phyloP scores from a whole-genome alignment of 352 stramenopile genomes.

The Globisporangium perplexum region DNA sequence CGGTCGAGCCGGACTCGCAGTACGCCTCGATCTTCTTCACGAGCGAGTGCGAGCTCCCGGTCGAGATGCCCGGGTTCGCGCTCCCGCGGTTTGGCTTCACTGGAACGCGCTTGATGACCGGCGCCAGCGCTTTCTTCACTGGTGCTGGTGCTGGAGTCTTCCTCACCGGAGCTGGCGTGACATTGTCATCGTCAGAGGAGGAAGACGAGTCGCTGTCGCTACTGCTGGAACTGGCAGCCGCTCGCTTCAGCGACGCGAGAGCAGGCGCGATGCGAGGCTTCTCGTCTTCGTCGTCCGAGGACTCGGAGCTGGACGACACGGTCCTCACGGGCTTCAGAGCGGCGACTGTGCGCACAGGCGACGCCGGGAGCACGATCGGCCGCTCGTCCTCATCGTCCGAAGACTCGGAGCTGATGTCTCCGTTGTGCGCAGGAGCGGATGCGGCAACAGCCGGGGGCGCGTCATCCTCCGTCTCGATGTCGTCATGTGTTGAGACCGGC shows the following conservation, averaged over 20 bases:
- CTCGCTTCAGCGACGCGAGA: slow-evolving; percentile 3
- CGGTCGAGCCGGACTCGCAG: slow-evolving; percentile 29
- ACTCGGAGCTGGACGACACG: slow-evolving; percentile 1
- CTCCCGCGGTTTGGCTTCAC: slow-evolving; percentile 11
- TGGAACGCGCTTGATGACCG: slow-evolving; percentile 1
- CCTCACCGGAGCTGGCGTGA: slow-evolving; percentile 1
- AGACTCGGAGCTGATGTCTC: slow-evolving; percentile 33
- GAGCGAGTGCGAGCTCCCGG: slow-evolving; percentile 65
- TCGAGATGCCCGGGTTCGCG: slow-evolving; percentile 40
- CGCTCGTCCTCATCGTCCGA: slow-evolving; percentile 31
- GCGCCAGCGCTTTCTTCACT: slow-evolving; percentile 5
- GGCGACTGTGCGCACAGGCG: slow-evolving; percentile 5
- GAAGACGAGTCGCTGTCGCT: slow-evolving; percentile 9
- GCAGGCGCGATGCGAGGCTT: not conserved
- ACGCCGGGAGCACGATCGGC: slow-evolving; percentile 8
- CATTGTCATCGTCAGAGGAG: not conserved
- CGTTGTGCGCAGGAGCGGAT: not conserved
- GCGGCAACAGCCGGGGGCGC: not conserved
- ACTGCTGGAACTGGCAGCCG: slow-evolving; percentile 2
- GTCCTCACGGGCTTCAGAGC: not conserved
- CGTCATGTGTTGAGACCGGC: too few relatives aligned
- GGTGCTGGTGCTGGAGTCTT: not conserved
- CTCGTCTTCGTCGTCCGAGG: slow-evolving; percentile 13
- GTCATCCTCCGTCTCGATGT: slow-evolving; percentile 7
- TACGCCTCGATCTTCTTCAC: slow-evolving; percentile 83